These are phyloP conservation scores for Calonectria pteridis DNA, from an alignment of 2,329 filamentous ascomycete species.

Conservation along the genomic window DNA sequence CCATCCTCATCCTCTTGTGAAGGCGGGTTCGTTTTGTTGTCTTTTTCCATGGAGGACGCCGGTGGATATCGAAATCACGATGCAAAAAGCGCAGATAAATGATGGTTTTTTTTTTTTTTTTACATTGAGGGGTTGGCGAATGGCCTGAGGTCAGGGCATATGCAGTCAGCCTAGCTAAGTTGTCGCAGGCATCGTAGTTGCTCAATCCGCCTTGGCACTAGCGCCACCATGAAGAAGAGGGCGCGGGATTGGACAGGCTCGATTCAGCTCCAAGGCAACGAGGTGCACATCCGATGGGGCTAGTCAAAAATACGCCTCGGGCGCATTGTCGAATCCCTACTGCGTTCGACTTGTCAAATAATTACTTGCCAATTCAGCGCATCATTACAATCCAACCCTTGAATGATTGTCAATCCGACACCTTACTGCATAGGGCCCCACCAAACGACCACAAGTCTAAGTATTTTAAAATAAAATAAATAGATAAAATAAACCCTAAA, in stretches of 20 bases:
- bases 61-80: neutral
- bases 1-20: neutral
- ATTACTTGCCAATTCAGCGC: neutral
- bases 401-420: no score
- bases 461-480: no score
- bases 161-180: neutral
- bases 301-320: neutral
- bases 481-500: no score
- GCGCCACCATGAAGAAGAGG: neutral
- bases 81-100: neutral
- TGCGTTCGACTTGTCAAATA: neutral
- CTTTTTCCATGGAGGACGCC: neutral
- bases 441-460: no score
- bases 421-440: no score
- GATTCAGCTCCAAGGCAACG: neutral
- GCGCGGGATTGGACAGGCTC: neutral
- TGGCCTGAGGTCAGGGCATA: neutral
- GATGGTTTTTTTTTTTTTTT: neutral
- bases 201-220: neutral
- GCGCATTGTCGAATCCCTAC: neutral
- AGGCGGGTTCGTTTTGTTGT: neutral
- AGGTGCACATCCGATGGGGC: neutral
- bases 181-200: neutral
- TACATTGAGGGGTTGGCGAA: neutral
- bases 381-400: no score